Evolutionary conservation across 805 yeast species (phyloP).

Genomic region (Kodamaea hsintzibuensis): DNA sequence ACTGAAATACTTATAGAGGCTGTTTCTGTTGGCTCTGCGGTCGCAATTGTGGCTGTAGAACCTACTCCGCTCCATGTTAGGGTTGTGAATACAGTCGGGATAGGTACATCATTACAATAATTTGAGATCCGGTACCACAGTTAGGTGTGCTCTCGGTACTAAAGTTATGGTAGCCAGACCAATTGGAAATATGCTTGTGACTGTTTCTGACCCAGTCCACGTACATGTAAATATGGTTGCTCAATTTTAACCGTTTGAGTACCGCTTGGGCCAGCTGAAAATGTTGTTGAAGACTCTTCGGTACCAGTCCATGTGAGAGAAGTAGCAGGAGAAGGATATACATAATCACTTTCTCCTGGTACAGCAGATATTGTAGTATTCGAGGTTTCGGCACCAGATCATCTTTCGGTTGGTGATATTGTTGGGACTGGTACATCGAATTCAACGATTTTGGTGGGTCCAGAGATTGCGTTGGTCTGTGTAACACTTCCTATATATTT

Average conservation of each 20-base stretch:
- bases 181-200: not conserved
- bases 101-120: not conserved
- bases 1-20: not conserved
- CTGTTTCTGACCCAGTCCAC: not conserved
- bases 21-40: not conserved
- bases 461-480: not conserved
- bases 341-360: conserved; percentile 1
- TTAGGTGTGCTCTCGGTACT: not conserved
- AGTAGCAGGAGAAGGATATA: not conserved
- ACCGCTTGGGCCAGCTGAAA: not conserved
- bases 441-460: not conserved
- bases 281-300: not conserved
- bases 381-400: conserved; percentile 7
- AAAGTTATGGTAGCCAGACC: not conserved
- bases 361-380: conserved; percentile 9
- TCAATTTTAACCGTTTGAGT: not conserved
- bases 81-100: not conserved
- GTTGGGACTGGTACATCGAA: not conserved
- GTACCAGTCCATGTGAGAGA: not conserved
- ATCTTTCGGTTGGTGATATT: not conserved
- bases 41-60: not conserved
- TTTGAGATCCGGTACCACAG: not conserved
- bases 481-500: not conserved
- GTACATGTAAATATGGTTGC: not conserved
- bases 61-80: not conserved